Percentiles rank a stretch among this genome's conserved stretches.
Conservation (phyloP, 495 filamentous ascomycete species). For the Glarea lozoyensis region DNA sequence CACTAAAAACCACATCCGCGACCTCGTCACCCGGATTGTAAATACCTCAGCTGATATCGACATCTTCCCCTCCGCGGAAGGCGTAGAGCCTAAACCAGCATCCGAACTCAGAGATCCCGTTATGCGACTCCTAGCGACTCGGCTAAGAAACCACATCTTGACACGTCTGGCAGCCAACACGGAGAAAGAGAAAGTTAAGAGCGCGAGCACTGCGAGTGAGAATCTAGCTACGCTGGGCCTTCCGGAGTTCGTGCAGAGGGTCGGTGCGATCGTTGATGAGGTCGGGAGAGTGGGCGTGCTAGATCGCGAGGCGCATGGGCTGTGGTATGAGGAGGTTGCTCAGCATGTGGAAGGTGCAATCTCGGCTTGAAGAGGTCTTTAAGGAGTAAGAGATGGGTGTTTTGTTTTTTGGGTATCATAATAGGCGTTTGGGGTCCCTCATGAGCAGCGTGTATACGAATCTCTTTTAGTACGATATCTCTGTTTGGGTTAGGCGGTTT, state of each 20-base stretch:
- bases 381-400: too few relatives aligned
- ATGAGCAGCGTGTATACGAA: too few relatives aligned
- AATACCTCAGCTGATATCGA: conserved; percentile 27
- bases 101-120: conserved; percentile 66
- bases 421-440: too few relatives aligned
- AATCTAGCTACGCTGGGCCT: conserved; percentile 71
- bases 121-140: conserved; percentile 65
- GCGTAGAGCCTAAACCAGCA: conserved; percentile 18
- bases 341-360: too few relatives aligned
- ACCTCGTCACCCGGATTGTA: conserved; percentile 41
- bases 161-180: conserved; percentile 65
- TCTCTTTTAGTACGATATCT: too few relatives aligned
- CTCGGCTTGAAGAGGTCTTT: too few relatives aligned
- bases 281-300: conserved; percentile 64
- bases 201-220: conserved; percentile 76
- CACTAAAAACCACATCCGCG: conserved; percentile 47
- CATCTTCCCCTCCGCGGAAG: conserved; percentile 27
- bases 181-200: conserved; percentile 69
- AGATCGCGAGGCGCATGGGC: conserved; percentile 69
- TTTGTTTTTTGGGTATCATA: too few relatives aligned
- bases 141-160: conserved; percentile 68
- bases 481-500: too few relatives aligned
- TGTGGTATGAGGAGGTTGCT: conserved; percentile 71
- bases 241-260: conserved; percentile 78
- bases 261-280: conserved; percentile 77